Evolutionary conservation across 2,329 filamentous ascomycete species (phyloP).

Genomic region (Colletotrichum sp.): DNA sequence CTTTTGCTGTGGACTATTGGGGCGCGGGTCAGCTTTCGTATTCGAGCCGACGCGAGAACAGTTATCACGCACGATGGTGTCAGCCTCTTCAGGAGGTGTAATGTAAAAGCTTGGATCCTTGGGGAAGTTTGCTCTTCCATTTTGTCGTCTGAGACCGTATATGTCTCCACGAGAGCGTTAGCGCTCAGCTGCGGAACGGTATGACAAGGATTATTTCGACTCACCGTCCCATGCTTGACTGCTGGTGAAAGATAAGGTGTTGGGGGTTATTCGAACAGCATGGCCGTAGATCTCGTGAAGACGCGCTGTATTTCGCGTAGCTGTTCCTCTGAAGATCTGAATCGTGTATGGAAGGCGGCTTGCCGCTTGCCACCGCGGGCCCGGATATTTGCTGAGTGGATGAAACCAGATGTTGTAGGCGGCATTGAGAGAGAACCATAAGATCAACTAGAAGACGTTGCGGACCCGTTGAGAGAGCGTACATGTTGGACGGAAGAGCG

Average conservation of each 20-base stretch:
- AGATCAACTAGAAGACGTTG: background rate
- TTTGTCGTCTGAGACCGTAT: background rate
- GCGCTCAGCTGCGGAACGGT: background rate
- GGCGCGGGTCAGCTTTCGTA: background rate
- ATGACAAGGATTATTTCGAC: background rate
- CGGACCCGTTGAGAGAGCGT: background rate
- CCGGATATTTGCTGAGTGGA: background rate
- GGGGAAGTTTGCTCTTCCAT: rapidly evolving
- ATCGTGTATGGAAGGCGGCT: background rate
- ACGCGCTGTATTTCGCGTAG: background rate
- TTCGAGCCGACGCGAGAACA: rapidly evolving
- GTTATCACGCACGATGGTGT: background rate
- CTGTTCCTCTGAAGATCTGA: background rate
- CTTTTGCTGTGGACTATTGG: background rate
- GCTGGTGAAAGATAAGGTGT: background rate
- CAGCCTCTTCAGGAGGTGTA: background rate
- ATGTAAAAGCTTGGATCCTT: background rate
- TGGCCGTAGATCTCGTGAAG: background rate
- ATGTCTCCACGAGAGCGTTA: background rate
- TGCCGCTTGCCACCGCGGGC: background rate
- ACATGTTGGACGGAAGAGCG: background rate
- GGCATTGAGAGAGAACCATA: background rate
- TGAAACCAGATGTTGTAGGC: background rate
- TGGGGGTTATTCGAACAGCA: background rate
- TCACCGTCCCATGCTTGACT: background rate